Evolutionary conservation across 1,284 basidiomycete genomes (phyloP).

Genomic region (Microbotryum lychnidis-dioicae): DNA sequence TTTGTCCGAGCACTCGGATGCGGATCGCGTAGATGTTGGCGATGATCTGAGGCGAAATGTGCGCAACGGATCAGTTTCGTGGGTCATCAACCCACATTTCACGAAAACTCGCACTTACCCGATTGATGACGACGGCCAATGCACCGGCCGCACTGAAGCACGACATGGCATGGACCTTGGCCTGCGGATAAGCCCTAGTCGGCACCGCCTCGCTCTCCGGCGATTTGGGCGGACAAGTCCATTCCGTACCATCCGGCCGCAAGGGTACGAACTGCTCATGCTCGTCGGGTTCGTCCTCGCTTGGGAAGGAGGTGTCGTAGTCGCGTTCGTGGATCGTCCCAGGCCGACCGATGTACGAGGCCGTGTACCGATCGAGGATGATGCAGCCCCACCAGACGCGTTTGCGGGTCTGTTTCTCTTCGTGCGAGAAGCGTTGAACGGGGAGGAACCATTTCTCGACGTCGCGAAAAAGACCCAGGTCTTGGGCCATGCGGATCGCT

Average conservation of each 20-base stretch:
- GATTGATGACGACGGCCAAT: slow-evolving; percentile 44
- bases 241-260: slow-evolving; percentile 35
- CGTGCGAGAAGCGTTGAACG: slow-evolving; percentile 53
- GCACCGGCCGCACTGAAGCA: slow-evolving; percentile 66
- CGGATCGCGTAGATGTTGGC: slow-evolving; percentile 66
- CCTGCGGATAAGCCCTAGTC: slow-evolving; percentile 22
- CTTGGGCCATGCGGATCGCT: slow-evolving; percentile 59
- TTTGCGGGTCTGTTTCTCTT: slow-evolving; percentile 63
- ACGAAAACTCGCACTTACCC: slow-evolving; percentile 2
- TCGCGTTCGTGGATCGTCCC: slow-evolving; percentile 69
- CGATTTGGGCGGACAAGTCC: slow-evolving; percentile 23
- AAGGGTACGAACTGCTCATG: slow-evolving; percentile 36
- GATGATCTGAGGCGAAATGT: slow-evolving; percentile 57
- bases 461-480: slow-evolving; percentile 70
- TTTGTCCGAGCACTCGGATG: slow-evolving; percentile 46
- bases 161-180: slow-evolving; percentile 50
- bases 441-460: slow-evolving; percentile 62
- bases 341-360: slow-evolving; percentile 66
- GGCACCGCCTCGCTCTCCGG: slow-evolving; percentile 4
- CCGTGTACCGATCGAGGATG: slow-evolving; percentile 61
- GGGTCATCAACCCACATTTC: neutral
- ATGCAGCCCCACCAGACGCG: slow-evolving; percentile 75
- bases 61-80: neutral
- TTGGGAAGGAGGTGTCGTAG: slow-evolving; percentile 65
- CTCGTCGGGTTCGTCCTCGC: slow-evolving; percentile 51